Conservation (phyloP, 371 early-diverging fungal species). For the Mucor velutinosus region DNA sequence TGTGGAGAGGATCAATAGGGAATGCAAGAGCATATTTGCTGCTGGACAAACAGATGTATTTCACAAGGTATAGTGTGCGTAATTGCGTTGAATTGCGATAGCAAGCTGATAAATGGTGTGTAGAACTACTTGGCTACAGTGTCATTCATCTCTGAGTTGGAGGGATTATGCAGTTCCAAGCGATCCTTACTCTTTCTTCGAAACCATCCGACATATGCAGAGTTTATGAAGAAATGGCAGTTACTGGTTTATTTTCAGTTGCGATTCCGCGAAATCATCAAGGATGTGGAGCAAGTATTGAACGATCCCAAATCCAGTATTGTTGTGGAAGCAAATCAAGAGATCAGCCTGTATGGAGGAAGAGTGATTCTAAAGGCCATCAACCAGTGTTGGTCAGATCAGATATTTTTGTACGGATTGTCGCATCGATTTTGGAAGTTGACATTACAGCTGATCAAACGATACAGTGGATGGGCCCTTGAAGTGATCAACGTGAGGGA, state of each 20-base stretch:
- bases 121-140: slow-evolving; percentile 71
- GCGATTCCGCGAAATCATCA: slow-evolving; percentile 60
- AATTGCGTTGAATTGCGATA: neutral
- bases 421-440: slow-evolving; percentile 76
- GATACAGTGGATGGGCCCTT: slow-evolving; percentile 51
- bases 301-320: slow-evolving; percentile 22
- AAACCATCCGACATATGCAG: slow-evolving; percentile 59
- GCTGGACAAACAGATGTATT: slow-evolving; percentile 77
- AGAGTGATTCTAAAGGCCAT: slow-evolving; percentile 57
- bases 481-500: neutral
- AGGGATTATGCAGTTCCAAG: slow-evolving; percentile 52
- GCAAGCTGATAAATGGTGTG: neutral
- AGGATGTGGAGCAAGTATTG: slow-evolving; percentile 46
- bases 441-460: slow-evolving; percentile 66
- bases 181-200: slow-evolving; percentile 60
- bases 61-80: slow-evolving; percentile 54
- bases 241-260: slow-evolving; percentile 75
- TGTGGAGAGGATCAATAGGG: slow-evolving; percentile 51
- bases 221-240: slow-evolving; percentile 80
- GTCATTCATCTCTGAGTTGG: slow-evolving; percentile 62
- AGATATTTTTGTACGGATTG: slow-evolving; percentile 64
- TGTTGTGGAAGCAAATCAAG: neutral
- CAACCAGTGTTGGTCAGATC: slow-evolving; percentile 68
- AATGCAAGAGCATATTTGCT: slow-evolving; percentile 61
- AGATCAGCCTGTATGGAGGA: slow-evolving; percentile 44